A percentile compares a stretch with the other conserved stretches of the same genome.
Conservation (phyloP, 371 early-diverging fungal genomes). For the Mortierella sp. region DNA sequence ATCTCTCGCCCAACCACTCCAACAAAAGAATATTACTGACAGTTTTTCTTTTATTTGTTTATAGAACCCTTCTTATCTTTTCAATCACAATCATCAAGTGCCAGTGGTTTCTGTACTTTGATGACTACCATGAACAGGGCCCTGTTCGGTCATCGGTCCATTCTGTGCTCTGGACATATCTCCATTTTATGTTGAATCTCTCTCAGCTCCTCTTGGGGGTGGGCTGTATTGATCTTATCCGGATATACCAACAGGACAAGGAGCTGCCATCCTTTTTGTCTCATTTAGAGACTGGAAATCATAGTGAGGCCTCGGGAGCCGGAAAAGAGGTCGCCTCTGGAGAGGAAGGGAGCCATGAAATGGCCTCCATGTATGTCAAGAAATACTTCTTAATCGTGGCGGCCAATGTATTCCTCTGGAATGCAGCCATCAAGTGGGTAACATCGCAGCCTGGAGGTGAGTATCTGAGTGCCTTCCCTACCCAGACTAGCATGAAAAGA, state of each 20-base stretch:
- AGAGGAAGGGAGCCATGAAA: conserved; percentile 4
- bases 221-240: conserved; percentile 60
- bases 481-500: too few species aligned
- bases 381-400: conserved; percentile 33
- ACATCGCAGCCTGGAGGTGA: conserved; percentile 37
- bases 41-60: neutral
- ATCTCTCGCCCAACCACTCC: too few species aligned
- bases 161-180: conserved; percentile 63
- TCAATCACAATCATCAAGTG: conserved; percentile 37
- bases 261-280: neutral
- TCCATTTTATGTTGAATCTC: conserved; percentile 66
- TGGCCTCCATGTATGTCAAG: conserved; percentile 18
- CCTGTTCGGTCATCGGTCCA: conserved; percentile 32
- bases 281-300: neutral
- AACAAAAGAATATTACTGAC: too few species aligned
- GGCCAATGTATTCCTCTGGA: conserved; percentile 35
- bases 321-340: neutral
- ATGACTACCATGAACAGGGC: conserved; percentile 38
- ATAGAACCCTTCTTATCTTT: conserved; percentile 26
- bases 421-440: conserved; percentile 31
- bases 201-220: conserved; percentile 68
- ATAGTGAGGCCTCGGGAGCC: conserved; percentile 11
- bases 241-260: conserved; percentile 38
- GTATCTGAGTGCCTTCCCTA: too few species aligned
- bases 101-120: conserved; percentile 44